Conservation (phyloP, 345 rosid genomes). For the Gossypium bickii region DNA sequence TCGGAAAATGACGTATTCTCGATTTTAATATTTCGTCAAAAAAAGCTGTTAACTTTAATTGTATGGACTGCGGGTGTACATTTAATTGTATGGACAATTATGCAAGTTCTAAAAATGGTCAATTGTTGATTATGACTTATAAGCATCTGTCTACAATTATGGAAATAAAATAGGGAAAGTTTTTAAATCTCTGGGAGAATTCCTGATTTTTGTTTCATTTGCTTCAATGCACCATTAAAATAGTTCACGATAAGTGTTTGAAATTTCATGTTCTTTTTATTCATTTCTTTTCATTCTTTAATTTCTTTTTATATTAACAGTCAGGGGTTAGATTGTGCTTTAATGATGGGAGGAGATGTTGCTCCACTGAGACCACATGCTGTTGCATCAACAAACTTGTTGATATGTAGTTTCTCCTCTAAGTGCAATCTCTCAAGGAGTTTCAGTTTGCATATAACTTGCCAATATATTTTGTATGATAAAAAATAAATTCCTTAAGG, state of each 20-base stretch:
- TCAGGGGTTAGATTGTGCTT: slow-evolving; percentile 95
- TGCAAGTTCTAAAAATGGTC: no score
- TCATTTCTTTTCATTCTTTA: slow-evolving; percentile 9
- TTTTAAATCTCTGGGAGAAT: neutral
- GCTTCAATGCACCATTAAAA: neutral
- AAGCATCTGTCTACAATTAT: neutral
- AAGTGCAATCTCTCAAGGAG: neutral
- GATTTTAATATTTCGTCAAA: neutral
- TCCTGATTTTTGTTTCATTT: neutral
- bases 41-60: neutral
- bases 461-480: neutral
- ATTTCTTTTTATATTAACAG: slow-evolving; percentile 17
- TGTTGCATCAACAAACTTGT: slow-evolving; percentile 30
- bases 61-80: no score
- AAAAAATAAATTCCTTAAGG: no score
- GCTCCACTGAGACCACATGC: slow-evolving; percentile 83
- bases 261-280: neutral
- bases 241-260: neutral
- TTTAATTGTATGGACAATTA: neutral
- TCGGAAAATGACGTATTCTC: neutral
- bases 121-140: no score
- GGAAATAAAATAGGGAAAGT: neutral
- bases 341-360: slow-evolving; percentile 98
- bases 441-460: neutral
- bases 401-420: neutral